phyloP scores from a whole-genome alignment of 2,329 filamentous ascomycete species.

The Colletotrichum sp. region DNA sequence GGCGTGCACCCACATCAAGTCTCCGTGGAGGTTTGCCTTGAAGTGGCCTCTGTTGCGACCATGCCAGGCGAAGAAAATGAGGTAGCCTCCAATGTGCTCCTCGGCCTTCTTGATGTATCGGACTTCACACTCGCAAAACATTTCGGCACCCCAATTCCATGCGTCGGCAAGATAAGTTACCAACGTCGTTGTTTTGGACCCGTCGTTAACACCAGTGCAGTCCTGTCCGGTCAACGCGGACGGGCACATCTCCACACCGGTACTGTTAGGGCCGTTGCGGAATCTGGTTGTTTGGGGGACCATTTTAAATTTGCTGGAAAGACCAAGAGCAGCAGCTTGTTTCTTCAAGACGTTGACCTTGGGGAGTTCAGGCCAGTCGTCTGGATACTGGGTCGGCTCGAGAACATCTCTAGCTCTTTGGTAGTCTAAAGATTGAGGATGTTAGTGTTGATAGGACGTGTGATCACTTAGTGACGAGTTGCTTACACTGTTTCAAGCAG shows the following conservation, averaged over 20 bases:
- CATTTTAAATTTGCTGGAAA: constrained; percentile 57
- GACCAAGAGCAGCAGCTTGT: constrained; percentile 58
- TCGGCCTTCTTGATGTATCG: constrained; percentile 61
- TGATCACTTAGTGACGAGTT: not conserved
- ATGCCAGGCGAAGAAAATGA: constrained; percentile 70
- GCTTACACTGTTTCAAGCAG: constrained; percentile 55
- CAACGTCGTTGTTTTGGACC: constrained; percentile 69
- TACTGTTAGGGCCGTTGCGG: constrained; percentile 62
- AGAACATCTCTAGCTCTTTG: constrained; percentile 59
- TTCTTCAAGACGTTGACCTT: constrained; percentile 63
- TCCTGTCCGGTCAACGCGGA: constrained; percentile 68
- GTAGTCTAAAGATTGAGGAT: constrained; percentile 54
- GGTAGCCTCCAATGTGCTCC: constrained; percentile 57
- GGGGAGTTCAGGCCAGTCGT: constrained; percentile 60
- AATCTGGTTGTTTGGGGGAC: constrained; percentile 70
- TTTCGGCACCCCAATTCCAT: constrained; percentile 75
- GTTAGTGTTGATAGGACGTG: not conserved
- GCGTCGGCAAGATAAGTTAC: constrained; percentile 73
- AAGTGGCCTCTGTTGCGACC: constrained; percentile 62
- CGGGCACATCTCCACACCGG: constrained; percentile 67
- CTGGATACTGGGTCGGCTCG: constrained; percentile 63
- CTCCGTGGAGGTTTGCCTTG: constrained; percentile 57
- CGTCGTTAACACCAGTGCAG: constrained; percentile 68
- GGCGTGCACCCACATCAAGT: constrained; percentile 72
- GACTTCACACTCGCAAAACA: constrained; percentile 74